A percentile compares a stretch with the other conserved stretches of the same genome.
Evolutionary conservation across 2,329 filamentous ascomycete species (phyloP).

Genomic region (Pyricularia grisea): DNA sequence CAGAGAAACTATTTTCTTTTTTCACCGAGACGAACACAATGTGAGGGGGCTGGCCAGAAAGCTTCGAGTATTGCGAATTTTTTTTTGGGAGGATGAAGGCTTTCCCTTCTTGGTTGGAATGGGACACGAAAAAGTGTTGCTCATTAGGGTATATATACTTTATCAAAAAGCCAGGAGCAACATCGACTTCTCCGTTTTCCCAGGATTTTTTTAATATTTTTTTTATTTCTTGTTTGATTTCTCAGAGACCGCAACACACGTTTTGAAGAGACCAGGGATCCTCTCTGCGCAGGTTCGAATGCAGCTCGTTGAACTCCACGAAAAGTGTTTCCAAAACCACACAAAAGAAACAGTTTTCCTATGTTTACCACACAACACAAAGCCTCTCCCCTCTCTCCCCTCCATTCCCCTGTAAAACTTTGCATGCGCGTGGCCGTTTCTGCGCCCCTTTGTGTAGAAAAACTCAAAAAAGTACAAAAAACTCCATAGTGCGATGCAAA

Average conservation of each 20-base stretch:
- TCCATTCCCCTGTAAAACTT: slow-evolving; percentile 20
- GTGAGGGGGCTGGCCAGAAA: not conserved
- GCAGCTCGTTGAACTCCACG: not conserved
- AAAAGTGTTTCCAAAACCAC: not conserved
- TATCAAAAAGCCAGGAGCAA: not conserved
- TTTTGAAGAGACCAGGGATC: not conserved
- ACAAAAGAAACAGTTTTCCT: not conserved
- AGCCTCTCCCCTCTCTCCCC: too few species aligned
- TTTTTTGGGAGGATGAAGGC: not conserved
- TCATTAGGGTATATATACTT: not conserved
- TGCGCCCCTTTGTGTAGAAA: slow-evolving; percentile 4
- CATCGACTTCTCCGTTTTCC: not conserved
- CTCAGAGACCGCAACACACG: not conserved
- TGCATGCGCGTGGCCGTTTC: slow-evolving; percentile 19
- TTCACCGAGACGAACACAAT: not conserved
- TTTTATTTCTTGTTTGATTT: not conserved
- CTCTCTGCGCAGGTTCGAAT: not conserved
- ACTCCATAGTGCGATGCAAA: slow-evolving; percentile 27
- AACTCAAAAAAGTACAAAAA: slow-evolving; percentile 10
- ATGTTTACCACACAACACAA: too few species aligned
- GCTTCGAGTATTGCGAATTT: not conserved
- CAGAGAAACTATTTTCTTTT: not conserved
- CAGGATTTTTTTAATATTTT: not conserved
- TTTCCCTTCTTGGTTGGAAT: not conserved
- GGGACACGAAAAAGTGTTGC: not conserved